These are phyloP conservation scores for Leucocoprinus sp. DNA, from an alignment of 768 basidiomycete genomes.

Conservation along the genomic window DNA sequence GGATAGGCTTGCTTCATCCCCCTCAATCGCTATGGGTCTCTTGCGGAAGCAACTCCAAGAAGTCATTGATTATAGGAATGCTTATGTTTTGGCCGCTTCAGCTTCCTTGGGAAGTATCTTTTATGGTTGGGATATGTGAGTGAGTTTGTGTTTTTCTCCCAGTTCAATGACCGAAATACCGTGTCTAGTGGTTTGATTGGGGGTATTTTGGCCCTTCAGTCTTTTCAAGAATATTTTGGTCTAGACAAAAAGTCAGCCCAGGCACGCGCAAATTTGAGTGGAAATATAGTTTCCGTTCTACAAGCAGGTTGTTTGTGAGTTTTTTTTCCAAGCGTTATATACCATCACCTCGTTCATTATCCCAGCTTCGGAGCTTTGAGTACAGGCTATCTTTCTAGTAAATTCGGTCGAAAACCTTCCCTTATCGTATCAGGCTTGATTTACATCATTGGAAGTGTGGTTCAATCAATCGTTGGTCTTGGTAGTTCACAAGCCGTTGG, in stretches of 20 bases:
- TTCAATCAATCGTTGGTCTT: constrained; percentile 37
- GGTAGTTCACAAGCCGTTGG: constrained; percentile 27
- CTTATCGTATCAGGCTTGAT: constrained; percentile 36
- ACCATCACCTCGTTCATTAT: not conserved
- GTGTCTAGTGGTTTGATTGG: constrained; percentile 33
- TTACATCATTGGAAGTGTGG: constrained; percentile 39
- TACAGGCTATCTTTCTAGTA: constrained; percentile 30
- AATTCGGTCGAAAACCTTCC: constrained; percentile 38
- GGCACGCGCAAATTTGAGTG: constrained; percentile 34
- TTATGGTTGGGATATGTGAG: constrained; percentile 40
- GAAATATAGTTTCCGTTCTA: constrained; percentile 44
- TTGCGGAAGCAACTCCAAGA: constrained; percentile 18
- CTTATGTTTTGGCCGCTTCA: constrained; percentile 35
- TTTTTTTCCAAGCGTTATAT: no score
- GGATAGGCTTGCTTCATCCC: not conserved
- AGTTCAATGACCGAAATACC: no score
- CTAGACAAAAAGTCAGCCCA: constrained; percentile 27
- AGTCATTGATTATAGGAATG: constrained; percentile 30
- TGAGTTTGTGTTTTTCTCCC: not conserved
- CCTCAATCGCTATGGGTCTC: not conserved
- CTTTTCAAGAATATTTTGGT: constrained; percentile 43
- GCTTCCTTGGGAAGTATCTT: constrained; percentile 41
- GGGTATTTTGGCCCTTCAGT: constrained; percentile 35
- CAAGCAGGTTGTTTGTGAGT: constrained; percentile 43
- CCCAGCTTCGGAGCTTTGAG: constrained; percentile 37